phyloP scores from a whole-genome alignment of 805 yeast species.

The Pichia manshurica region DNA sequence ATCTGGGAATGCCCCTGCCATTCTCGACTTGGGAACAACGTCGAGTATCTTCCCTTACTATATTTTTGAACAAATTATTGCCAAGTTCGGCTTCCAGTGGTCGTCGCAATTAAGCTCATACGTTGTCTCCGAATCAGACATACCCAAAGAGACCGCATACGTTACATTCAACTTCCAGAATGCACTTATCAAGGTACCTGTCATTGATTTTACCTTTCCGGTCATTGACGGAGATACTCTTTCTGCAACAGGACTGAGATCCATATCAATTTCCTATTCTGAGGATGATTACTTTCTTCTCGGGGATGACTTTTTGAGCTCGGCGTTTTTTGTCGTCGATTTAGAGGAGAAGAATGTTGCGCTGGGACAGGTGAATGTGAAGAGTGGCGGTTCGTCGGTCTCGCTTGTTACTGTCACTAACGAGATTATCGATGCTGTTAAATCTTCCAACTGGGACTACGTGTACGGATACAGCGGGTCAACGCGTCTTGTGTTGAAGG shows the following conservation, averaged over 20 bases:
- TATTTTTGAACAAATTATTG: constrained; percentile 21
- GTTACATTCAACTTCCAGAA: constrained; percentile 51
- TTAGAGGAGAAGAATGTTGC: constrained; percentile 40
- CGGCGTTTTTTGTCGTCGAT: constrained; percentile 51
- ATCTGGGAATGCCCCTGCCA: constrained; percentile 27
- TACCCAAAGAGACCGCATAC: constrained; percentile 13
- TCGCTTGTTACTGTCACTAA: constrained; percentile 5
- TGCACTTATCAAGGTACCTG: constrained; percentile 42
- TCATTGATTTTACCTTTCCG: constrained; percentile 21
- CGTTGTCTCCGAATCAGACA: constrained; percentile 35
- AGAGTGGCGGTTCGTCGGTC: neutral
- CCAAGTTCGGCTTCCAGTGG: constrained; percentile 37
- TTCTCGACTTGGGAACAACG: constrained; percentile 53
- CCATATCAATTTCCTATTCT: constrained; percentile 1
- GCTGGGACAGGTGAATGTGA: constrained; percentile 32
- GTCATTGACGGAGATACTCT: constrained; percentile 12
- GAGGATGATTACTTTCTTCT: constrained; percentile 35
- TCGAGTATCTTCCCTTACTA: constrained; percentile 37
- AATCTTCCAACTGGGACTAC: constrained; percentile 6
- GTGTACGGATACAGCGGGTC: constrained; percentile 8
- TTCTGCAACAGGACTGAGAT: constrained; percentile 11
- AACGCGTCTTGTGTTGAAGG: neutral
- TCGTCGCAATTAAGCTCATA: constrained; percentile 38
- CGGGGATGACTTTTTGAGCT: constrained; percentile 50
- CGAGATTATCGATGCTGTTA: constrained; percentile 9